A percentile compares a stretch with the other conserved stretches of the same genome.
Conservation (phyloP, 495 filamentous ascomycete species). For the Chaetomidium leptoderma region DNA sequence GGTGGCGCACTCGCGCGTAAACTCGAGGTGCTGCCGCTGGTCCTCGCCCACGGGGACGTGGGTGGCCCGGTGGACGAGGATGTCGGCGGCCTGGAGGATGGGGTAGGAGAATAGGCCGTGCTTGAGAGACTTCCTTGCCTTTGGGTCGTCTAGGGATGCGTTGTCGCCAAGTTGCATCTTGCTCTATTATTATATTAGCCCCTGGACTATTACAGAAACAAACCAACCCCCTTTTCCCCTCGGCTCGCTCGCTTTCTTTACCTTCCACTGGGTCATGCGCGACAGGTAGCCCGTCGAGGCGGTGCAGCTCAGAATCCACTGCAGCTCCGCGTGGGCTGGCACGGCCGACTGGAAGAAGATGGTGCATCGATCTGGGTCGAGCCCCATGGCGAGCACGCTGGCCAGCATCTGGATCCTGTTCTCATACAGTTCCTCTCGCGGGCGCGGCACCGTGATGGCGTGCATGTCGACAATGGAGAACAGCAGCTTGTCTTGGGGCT, state of each 20-base stretch:
- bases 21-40: conserved; percentile 90
- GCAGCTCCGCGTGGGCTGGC: conserved; percentile 75
- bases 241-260: not conserved
- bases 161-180: conserved; percentile 61
- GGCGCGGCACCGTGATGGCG: conserved; percentile 76
- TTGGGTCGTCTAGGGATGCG: conserved; percentile 47
- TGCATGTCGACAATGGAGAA: conserved; percentile 91
- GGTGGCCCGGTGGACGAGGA: conserved; percentile 81
- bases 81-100: conserved; percentile 91
- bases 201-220: too few species aligned
- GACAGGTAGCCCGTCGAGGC: conserved; percentile 84
- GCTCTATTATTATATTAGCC: conserved; percentile 45
- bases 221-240: not conserved
- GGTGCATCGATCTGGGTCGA: conserved; percentile 68
- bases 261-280: conserved; percentile 99
- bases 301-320: conserved; percentile 92
- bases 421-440: conserved; percentile 51
- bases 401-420: conserved; percentile 72
- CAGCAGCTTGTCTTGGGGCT: conserved; percentile 56
- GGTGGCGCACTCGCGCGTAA: conserved; percentile 74
- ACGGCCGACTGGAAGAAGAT: conserved; percentile 83
- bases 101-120: conserved; percentile 96
- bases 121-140: conserved; percentile 58
- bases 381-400: conserved; percentile 74
- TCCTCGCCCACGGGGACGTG: conserved; percentile 96